These are phyloP conservation scores for Leishmania martiniquensis DNA, from an alignment of 208 protist species.

Conservation along the genomic window DNA sequence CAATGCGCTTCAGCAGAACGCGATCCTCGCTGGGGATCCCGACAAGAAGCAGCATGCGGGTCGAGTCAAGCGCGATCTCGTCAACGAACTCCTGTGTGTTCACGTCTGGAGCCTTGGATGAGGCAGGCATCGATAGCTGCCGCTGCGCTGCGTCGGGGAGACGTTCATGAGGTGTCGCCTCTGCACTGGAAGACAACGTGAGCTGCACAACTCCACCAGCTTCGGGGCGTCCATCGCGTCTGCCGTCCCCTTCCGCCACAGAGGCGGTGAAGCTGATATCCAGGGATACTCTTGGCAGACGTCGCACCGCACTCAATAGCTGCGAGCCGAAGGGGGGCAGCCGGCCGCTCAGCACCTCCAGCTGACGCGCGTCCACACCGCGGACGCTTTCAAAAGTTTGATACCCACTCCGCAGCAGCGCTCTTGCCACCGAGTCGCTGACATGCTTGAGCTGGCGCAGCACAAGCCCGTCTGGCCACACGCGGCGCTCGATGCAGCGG, in stretches of 20 bases:
- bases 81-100: neutral
- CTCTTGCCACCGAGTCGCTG: slow-evolving; percentile 50
- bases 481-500: slow-evolving; percentile 72
- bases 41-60: slow-evolving; percentile 37
- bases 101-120: neutral
- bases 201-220: slow-evolving; percentile 1
- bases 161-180: neutral
- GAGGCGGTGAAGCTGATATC: neutral
- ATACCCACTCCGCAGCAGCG: slow-evolving; percentile 53
- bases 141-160: neutral
- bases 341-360: slow-evolving; percentile 70
- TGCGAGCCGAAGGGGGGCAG: slow-evolving; percentile 77
- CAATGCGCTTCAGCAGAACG: slow-evolving; percentile 39
- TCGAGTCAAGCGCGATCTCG: neutral
- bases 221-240: neutral
- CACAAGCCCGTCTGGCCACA: slow-evolving; percentile 75
- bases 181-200: neutral
- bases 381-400: slow-evolving; percentile 43
- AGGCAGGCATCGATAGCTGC: neutral
- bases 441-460: slow-evolving; percentile 79
- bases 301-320: slow-evolving; percentile 36
- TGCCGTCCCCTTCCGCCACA: neutral
- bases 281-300: slow-evolving; percentile 30
- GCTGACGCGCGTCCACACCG: slow-evolving; percentile 43
- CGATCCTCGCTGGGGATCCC: slow-evolving; percentile 32